Percentiles rank a stretch among this genome's conserved stretches.
These are phyloP conservation scores for Dendrobium huoshanense DNA, from an alignment of 106 monocot genomes.

Conservation along the genomic window DNA sequence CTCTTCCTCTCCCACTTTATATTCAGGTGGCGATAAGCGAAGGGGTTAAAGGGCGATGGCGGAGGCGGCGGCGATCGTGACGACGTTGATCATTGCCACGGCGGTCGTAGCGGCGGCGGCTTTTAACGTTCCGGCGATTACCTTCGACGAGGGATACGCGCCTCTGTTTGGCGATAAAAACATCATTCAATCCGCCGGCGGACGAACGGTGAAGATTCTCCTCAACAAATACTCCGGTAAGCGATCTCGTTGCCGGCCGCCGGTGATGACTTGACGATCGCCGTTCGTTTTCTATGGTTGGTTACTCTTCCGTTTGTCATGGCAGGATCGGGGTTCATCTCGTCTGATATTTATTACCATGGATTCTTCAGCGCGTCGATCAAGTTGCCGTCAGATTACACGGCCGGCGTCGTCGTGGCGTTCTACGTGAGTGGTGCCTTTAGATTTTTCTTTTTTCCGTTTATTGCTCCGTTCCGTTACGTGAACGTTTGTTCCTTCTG, in stretches of 20 bases:
- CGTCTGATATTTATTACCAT: conserved; percentile 17
- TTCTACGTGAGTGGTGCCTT: conserved; percentile 15
- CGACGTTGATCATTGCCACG: background rate
- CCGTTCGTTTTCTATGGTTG: background rate
- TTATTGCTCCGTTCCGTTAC: background rate
- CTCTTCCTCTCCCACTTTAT: conserved; percentile 1
- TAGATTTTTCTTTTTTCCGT: background rate
- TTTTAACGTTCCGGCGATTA: conserved; percentile 18
- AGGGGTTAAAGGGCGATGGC: background rate
- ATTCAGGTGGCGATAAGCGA: background rate
- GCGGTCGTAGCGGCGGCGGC: background rate
- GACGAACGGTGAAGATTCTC: conserved; percentile 25
- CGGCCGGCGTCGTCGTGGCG: conserved; percentile 24
- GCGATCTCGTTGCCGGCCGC: background rate
- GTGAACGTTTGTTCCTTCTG: too few species aligned
- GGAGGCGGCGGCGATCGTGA: background rate
- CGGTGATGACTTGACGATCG: too few species aligned
- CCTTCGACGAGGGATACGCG: conserved; percentile 46
- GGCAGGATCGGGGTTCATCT: conserved; percentile 19
- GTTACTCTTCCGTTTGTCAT: background rate
- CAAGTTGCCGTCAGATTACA: conserved; percentile 17
- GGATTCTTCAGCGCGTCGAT: conserved; percentile 25
- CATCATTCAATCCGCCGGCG: conserved; percentile 31
- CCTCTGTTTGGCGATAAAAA: conserved; percentile 42
- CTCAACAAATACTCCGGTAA: conserved; percentile 49